Evolutionary conservation across 1,139 yeast species (phyloP), one percentile per base, ranked within the genome.

Genomic region (Zhuliangozyma blackwelliae): DNA sequence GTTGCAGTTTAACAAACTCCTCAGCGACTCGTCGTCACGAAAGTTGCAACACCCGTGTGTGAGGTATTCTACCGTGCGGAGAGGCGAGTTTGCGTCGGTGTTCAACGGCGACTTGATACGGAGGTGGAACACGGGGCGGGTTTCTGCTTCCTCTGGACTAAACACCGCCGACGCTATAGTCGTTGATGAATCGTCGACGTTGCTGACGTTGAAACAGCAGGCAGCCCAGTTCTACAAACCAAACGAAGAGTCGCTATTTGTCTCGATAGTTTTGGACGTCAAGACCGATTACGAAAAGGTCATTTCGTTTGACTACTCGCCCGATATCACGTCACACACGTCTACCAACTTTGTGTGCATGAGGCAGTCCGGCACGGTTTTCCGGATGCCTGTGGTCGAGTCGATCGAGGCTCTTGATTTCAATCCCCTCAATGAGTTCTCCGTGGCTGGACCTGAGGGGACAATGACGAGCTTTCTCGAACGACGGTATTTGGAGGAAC

Each of bases 351-450:
- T 86, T 45, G 80, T 89, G 27, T 89, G 96, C 57, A 84, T 89
- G 84, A 68, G 96, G 45, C 95, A 87, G 52, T 83, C 95, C 1
- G 96, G 96, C 2, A 82, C 87, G 34, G 82, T 88, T 0, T 89
- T 85, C 58, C 68, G 86, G 42, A 86, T 86, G 92, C 76, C 82
- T 0, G 85, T 82, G 1, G 65, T 69, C 2, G 94, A 86, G 54
- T 77, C 84, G 36, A 79, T 82, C 27, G 79, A 79, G 32, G 70
- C 80, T 6, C 57, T 83, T 13, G 69, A 65, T 16, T 85, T 89
- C 57, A 86, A 81, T 48, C 79, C 92, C 0, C 74, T 68, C 47
- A 88, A 88, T 52, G 88, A 85, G 36, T 64, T 88, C 33, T 68
- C 84, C 1, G 63, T 82, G 29, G 71, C 81, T 2, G 90, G 92